Percentiles rank a stretch among this genome's conserved stretches.
phyloP scores from a whole-genome alignment of 805 yeast species.

The Vanderwaltozyma tropicalis region DNA sequence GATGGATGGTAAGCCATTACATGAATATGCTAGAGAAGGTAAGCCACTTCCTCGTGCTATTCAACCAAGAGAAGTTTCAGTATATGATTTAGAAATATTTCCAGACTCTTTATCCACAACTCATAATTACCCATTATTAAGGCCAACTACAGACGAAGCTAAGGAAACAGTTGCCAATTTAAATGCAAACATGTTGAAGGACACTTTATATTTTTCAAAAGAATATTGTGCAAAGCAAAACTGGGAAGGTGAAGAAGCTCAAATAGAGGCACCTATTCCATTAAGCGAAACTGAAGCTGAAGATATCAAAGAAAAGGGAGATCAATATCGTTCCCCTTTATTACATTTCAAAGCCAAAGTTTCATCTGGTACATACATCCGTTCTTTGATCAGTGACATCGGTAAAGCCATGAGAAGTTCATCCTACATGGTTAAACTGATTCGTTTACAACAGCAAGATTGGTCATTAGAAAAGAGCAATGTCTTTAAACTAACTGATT shows the following conservation, averaged over 20 bases:
- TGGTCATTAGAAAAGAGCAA: slow-evolving; percentile 67
- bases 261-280: slow-evolving; percentile 31
- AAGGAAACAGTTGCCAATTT: slow-evolving; percentile 19
- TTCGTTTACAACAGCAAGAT: slow-evolving; percentile 66
- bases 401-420: slow-evolving; percentile 73
- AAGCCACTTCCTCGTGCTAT: slow-evolving; percentile 77
- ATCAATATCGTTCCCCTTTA: slow-evolving; percentile 47
- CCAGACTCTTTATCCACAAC: slow-evolving; percentile 41
- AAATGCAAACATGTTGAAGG: slow-evolving; percentile 51
- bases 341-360: slow-evolving; percentile 69
- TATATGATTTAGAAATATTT: slow-evolving; percentile 42
- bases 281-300: slow-evolving; percentile 29
- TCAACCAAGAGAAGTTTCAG: slow-evolving; percentile 58
- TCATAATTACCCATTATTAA: slow-evolving; percentile 43
- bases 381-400: slow-evolving; percentile 81
- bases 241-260: slow-evolving; percentile 31
- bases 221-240: slow-evolving; percentile 41
- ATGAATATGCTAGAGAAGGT: slow-evolving; percentile 88
- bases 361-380: slow-evolving; percentile 89
- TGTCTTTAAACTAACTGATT: slow-evolving; percentile 58
- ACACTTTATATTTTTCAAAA: slow-evolving; percentile 48
- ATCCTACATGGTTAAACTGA: slow-evolving; percentile 79
- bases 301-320: slow-evolving; percentile 26
- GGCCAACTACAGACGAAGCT: slow-evolving; percentile 26
- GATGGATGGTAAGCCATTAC: slow-evolving; percentile 86